Evolutionary conservation across 371 early-diverging fungal genomes (phyloP).

Genomic region (Mortierella sp.): DNA sequence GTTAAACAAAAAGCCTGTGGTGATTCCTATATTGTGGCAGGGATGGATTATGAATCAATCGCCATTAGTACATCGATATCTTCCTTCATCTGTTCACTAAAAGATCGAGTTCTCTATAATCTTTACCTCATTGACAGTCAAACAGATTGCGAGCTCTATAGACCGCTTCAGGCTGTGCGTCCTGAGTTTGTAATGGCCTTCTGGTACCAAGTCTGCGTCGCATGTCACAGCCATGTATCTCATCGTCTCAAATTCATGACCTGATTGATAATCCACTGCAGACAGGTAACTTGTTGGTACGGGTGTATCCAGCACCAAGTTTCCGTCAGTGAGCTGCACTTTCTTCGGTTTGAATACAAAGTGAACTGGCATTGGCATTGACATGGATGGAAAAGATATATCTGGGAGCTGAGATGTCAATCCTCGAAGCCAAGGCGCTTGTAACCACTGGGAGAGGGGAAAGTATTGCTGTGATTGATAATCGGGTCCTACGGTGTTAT

Average conservation of each 20-base stretch:
- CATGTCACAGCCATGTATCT: slow-evolving; percentile 84
- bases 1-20: slow-evolving; percentile 88
- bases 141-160: slow-evolving; percentile 86
- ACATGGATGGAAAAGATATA: slow-evolving; percentile 33
- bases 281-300: slow-evolving; percentile 74
- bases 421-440: slow-evolving; percentile 52
- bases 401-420: slow-evolving; percentile 33
- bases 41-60: not conserved
- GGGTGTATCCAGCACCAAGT: slow-evolving; percentile 80
- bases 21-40: slow-evolving; percentile 71
- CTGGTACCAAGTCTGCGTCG: slow-evolving; percentile 83
- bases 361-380: slow-evolving; percentile 56
- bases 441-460: slow-evolving; percentile 55
- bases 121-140: slow-evolving; percentile 91
- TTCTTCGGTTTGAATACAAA: slow-evolving; percentile 60
- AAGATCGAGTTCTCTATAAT: no score
- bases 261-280: slow-evolving; percentile 65
- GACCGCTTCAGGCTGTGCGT: slow-evolving; percentile 72
- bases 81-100: not conserved
- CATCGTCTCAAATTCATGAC: slow-evolving; percentile 78
- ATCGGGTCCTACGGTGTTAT: slow-evolving; percentile 16
- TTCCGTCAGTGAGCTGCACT: slow-evolving; percentile 76
- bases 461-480: slow-evolving; percentile 30
- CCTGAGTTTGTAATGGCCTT: slow-evolving; percentile 81
- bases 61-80: not conserved